Percentiles rank a stretch among this genome's conserved stretches.
phyloP scores from a whole-genome alignment of 768 basidiomycete species.

The Agaricus subrufescens region DNA sequence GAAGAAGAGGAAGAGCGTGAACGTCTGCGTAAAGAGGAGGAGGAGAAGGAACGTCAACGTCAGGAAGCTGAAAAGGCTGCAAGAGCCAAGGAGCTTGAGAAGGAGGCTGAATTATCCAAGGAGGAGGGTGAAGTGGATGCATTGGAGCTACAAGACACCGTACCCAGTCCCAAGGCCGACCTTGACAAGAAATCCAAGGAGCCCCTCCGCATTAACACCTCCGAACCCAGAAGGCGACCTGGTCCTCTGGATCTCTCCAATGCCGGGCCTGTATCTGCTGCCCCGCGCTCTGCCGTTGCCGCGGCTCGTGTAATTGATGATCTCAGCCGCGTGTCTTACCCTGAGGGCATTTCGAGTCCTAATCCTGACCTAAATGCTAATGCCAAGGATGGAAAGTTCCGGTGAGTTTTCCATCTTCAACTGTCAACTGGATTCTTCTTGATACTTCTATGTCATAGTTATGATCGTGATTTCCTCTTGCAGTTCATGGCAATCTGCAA shows the following conservation, averaged over 20 bases:
- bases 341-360: constrained; percentile 79
- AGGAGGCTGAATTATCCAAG: constrained; percentile 18
- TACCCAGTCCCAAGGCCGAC: constrained; percentile 29
- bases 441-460: constrained; percentile 42
- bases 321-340: constrained; percentile 72
- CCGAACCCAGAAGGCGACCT: constrained; percentile 50
- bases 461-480: constrained; percentile 95
- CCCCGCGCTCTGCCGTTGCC: constrained; percentile 64
- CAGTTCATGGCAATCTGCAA: constrained; percentile 95
- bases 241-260: constrained; percentile 68
- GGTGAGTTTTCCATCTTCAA: constrained; percentile 35
- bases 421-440: background rate
- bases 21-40: constrained; percentile 13
- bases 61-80: constrained; percentile 39
- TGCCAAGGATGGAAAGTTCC: constrained; percentile 85
- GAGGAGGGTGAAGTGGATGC: constrained; percentile 44
- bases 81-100: constrained; percentile 22
- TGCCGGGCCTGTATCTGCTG: constrained; percentile 40
- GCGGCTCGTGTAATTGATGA: constrained; percentile 86
- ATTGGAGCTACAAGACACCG: constrained; percentile 32
- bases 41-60: constrained; percentile 29
- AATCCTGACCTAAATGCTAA: constrained; percentile 79
- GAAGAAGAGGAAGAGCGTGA: constrained; percentile 23
- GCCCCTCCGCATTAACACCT: constrained; percentile 62
- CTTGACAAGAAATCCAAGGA: constrained; percentile 47